phyloP scores from a whole-genome alignment of 768 basidiomycete species.

The Botryobasidium botryosum region DNA sequence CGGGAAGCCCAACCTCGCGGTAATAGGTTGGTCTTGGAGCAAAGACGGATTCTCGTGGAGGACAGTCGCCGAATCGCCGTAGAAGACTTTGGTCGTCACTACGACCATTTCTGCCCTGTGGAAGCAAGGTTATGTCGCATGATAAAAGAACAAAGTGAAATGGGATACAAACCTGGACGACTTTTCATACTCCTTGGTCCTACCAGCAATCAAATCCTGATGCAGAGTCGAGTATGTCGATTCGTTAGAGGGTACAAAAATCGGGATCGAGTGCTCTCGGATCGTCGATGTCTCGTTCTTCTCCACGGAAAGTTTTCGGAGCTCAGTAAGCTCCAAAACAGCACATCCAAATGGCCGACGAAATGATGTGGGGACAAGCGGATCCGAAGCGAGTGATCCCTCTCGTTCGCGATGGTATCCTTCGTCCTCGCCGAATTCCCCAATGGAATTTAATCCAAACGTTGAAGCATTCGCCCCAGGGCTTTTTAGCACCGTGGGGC shows the following conservation, averaged over 20 bases:
- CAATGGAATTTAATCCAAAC: slow-evolving; percentile 13
- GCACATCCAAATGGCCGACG: slow-evolving; percentile 94
- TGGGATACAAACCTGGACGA: slow-evolving; percentile 42
- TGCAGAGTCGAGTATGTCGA: slow-evolving; percentile 82
- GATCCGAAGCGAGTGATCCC: neutral
- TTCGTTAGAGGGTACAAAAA: slow-evolving; percentile 71
- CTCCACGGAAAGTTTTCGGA: slow-evolving; percentile 50
- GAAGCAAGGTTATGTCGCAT: neutral
- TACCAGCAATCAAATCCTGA: slow-evolving; percentile 78
- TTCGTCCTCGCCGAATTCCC: no score
- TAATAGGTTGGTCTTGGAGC: slow-evolving; percentile 64
- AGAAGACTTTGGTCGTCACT: slow-evolving; percentile 71
- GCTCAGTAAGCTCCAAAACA: slow-evolving; percentile 66
- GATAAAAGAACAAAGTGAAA: neutral
- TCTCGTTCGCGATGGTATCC: no score
- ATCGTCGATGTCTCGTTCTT: slow-evolving; percentile 43
- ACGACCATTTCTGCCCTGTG: slow-evolving; percentile 72
- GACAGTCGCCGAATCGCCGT: slow-evolving; percentile 60
- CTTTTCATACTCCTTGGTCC: slow-evolving; percentile 66
- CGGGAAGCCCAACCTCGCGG: slow-evolving; percentile 80
- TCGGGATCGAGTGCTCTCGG: slow-evolving; percentile 73
- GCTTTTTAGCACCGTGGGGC: slow-evolving; percentile 16
- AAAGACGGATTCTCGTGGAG: slow-evolving; percentile 71
- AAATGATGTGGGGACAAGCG: slow-evolving; percentile 25
- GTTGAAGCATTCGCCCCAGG: slow-evolving; percentile 22